phyloP scores from a whole-genome alignment of 1,284 basidiomycete genomes.

The Cutaneotrichosporon cyanovorans region DNA sequence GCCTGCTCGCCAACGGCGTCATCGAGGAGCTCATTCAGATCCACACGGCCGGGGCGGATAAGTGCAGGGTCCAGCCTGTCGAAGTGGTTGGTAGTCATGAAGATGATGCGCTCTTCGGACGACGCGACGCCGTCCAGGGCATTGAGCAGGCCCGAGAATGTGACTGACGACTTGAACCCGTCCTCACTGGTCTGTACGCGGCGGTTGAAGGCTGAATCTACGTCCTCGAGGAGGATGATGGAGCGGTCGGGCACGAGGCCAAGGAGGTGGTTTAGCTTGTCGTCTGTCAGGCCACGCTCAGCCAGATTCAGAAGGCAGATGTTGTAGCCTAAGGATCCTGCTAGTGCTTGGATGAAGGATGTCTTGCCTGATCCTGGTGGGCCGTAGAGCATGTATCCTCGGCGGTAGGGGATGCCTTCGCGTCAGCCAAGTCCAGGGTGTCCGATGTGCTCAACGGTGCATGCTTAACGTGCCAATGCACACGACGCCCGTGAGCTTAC shows the following conservation, averaged over 20 bases:
- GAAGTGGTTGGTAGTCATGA: constrained; percentile 98
- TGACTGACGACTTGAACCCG: constrained; percentile 91
- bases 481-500: too few species aligned
- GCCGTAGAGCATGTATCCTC: constrained; percentile 91
- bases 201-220: constrained; percentile 96
- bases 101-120: constrained; percentile 93
- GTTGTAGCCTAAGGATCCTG: constrained; percentile 85
- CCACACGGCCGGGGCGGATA: constrained; percentile 89
- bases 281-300: constrained; percentile 91
- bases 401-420: constrained; percentile 91
- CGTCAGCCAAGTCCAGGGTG: background rate
- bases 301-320: constrained; percentile 95
- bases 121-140: constrained; percentile 96
- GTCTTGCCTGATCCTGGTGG: constrained; percentile 98
- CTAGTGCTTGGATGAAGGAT: constrained; percentile 95
- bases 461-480: background rate
- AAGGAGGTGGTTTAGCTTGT: constrained; percentile 89
- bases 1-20: constrained; percentile 83
- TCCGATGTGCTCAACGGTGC: background rate
- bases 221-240: constrained; percentile 90
- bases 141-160: constrained; percentile 96
- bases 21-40: constrained; percentile 74
- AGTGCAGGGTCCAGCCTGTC: constrained; percentile 62
- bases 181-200: constrained; percentile 81
- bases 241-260: constrained; percentile 89